Conservation (phyloP, 495 filamentous ascomycete genomes). For the Daldinia bambusicola region DNA sequence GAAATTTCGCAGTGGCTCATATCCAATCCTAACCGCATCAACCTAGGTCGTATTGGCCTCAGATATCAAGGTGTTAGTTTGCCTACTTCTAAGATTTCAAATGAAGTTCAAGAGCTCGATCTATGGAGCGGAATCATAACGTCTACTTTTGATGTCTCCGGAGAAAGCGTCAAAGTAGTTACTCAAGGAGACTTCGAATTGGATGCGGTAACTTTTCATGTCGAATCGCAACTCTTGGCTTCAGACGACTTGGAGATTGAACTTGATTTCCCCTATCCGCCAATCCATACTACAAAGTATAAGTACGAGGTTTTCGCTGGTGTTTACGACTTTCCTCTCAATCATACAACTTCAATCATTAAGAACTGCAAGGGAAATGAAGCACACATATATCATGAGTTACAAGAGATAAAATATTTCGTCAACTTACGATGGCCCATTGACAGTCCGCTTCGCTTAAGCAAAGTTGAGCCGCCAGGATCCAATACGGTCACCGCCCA, state of each 20-base stretch:
- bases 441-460: slow-evolving; percentile 39
- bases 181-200: slow-evolving; percentile 52
- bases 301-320: slow-evolving; percentile 52
- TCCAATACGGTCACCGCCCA: slow-evolving; percentile 33
- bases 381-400: slow-evolving; percentile 50
- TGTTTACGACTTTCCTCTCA: slow-evolving; percentile 46
- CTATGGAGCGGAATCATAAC: slow-evolving; percentile 53
- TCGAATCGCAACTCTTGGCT: slow-evolving; percentile 48
- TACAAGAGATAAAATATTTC: slow-evolving; percentile 53
- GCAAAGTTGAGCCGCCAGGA: slow-evolving; percentile 24
- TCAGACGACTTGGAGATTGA: slow-evolving; percentile 49
- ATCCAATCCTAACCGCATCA: slow-evolving; percentile 57
- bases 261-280: slow-evolving; percentile 56
- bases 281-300: slow-evolving; percentile 47
- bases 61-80: slow-evolving; percentile 51
- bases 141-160: slow-evolving; percentile 49
- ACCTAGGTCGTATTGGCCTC: slow-evolving; percentile 59
- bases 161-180: slow-evolving; percentile 45
- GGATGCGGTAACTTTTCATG: slow-evolving; percentile 51
- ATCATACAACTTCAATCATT: slow-evolving; percentile 41
- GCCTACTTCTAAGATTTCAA: slow-evolving; percentile 39
- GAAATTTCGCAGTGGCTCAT: slow-evolving; percentile 57
- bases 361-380: slow-evolving; percentile 18
- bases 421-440: slow-evolving; percentile 51
- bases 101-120: slow-evolving; percentile 50